phyloP scores from a whole-genome alignment of 345 rosid species.

The Brassica napus region DNA sequence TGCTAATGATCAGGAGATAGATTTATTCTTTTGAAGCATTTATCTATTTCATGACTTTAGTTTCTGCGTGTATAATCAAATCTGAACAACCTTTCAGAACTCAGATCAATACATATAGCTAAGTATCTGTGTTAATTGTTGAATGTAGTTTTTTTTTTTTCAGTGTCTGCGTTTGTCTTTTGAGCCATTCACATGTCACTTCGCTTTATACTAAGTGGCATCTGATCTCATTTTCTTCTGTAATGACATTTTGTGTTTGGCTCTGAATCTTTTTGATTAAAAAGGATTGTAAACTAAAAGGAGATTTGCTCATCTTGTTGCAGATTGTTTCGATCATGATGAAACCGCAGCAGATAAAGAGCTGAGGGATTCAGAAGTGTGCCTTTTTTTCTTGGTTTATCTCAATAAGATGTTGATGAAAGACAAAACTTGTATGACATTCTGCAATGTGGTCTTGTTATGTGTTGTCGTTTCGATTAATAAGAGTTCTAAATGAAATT shows the following conservation, averaged over 20 bases:
- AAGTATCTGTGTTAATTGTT: background rate
- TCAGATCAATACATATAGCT: background rate
- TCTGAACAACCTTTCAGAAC: background rate
- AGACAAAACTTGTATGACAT: conserved; percentile 5
- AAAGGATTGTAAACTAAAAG: background rate
- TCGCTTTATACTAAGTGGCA: background rate
- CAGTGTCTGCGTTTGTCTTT: background rate
- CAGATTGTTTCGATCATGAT: conserved; percentile 24
- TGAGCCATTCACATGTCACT: background rate
- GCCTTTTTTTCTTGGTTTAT: background rate
- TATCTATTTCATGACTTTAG: background rate
- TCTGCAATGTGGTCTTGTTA: background rate
- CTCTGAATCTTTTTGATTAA: background rate
- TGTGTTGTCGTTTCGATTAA: conserved; percentile 16
- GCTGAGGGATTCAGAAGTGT: background rate
- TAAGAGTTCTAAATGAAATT: background rate
- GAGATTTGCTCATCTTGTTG: background rate
- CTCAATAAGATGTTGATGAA: conserved; percentile 26
- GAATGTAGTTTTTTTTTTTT: background rate
- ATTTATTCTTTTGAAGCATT: background rate
- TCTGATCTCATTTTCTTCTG: background rate
- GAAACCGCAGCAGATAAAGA: conserved; percentile 12
- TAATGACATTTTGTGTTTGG: background rate
- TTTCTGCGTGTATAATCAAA: background rate
- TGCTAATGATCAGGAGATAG: background rate